phyloP scores from a whole-genome alignment of 2,329 filamentous ascomycete species.

The Camptophora hylomeconis region DNA sequence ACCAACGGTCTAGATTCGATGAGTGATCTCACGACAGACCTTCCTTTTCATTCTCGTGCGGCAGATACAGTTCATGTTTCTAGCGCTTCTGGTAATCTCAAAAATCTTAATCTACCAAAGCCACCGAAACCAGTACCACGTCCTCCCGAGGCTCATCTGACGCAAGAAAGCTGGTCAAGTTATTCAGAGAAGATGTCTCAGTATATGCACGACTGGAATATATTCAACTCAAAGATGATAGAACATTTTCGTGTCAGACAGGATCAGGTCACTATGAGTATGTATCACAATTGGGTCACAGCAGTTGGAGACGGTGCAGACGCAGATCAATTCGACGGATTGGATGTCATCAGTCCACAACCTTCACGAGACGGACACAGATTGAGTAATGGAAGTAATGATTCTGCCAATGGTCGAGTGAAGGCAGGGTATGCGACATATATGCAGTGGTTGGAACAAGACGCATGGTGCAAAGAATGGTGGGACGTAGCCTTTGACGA shows the following conservation, averaged over 20 bases:
- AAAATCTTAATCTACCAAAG: constrained; percentile 33
- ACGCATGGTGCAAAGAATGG: constrained; percentile 31
- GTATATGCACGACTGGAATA: constrained; percentile 45
- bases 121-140: constrained; percentile 38
- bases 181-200: constrained; percentile 41
- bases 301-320: constrained; percentile 29
- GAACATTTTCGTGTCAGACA: constrained; percentile 42
- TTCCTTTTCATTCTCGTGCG: constrained; percentile 47
- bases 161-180: constrained; percentile 34
- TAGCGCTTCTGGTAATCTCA: constrained; percentile 19
- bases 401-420: constrained; percentile 7
- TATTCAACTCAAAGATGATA: constrained; percentile 42
- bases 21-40: constrained; percentile 37
- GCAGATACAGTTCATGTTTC: constrained; percentile 20
- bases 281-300: constrained; percentile 37
- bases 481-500: constrained; percentile 35
- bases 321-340: constrained; percentile 15
- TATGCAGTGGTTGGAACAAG: constrained; percentile 32
- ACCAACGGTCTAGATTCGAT: constrained; percentile 39
- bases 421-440: constrained; percentile 33
- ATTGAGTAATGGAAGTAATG: no score
- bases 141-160: constrained; percentile 23
- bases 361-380: no score
- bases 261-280: constrained; percentile 32
- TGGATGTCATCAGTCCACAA: background rate